Evolutionary conservation across 805 yeast genomes (phyloP).

Genomic region (Saccharomycopsis sp.): DNA sequence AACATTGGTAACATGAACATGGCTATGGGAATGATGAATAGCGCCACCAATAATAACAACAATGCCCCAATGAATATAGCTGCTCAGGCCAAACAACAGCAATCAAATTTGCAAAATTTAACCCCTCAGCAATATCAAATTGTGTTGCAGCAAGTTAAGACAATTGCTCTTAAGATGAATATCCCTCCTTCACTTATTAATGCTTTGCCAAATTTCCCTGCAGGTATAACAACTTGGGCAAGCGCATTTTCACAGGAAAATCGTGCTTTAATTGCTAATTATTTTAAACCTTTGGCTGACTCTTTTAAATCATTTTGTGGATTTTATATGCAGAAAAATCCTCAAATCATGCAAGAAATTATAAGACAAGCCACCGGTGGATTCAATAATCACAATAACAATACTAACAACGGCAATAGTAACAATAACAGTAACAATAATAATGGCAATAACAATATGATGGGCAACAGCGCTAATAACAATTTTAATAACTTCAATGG

Average conservation of each 20-base stretch:
- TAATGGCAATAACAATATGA: slow-evolving; percentile 2
- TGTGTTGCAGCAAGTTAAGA: slow-evolving; percentile 16
- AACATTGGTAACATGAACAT: slow-evolving; percentile 12
- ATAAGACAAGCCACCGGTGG: background rate
- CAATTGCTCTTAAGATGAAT: slow-evolving; percentile 23
- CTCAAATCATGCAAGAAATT: slow-evolving; percentile 10
- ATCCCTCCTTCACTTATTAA: slow-evolving; percentile 56
- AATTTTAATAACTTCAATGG: background rate
- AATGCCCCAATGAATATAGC: slow-evolving; percentile 5
- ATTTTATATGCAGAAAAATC: slow-evolving; percentile 11
- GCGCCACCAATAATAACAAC: slow-evolving; percentile 4
- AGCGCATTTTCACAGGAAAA: slow-evolving; percentile 51
- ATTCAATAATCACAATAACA: slow-evolving; percentile 2
- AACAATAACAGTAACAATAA: background rate
- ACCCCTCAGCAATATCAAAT: slow-evolving; percentile 15
- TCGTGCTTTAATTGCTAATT: slow-evolving; percentile 40
- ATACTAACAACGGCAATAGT: background rate
- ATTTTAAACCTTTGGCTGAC: slow-evolving; percentile 7
- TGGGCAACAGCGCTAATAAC: background rate
- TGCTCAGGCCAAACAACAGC: slow-evolving; percentile 17
- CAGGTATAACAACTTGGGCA: slow-evolving; percentile 57
- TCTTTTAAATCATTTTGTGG: slow-evolving; percentile 10
- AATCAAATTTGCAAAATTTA: slow-evolving; percentile 12
- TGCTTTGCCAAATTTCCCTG: slow-evolving; percentile 58
- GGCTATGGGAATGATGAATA: slow-evolving; percentile 4